Conservation (phyloP, 2,329 filamentous ascomycete species). For the Penicillium corylophilum region DNA sequence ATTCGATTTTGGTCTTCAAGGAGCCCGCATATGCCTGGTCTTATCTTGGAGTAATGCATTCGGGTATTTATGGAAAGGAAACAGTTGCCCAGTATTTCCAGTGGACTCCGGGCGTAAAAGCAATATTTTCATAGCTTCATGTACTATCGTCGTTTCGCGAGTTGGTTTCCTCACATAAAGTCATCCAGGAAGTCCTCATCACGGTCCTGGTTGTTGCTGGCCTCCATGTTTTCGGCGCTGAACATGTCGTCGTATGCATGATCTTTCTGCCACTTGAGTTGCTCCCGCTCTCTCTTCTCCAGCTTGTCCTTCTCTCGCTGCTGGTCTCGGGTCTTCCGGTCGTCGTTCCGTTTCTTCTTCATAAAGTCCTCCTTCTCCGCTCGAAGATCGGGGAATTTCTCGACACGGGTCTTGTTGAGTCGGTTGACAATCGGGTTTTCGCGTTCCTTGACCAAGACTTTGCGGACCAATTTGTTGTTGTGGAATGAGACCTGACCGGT, state of each 20-base stretch:
- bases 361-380: slow-evolving; percentile 77
- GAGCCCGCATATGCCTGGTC: neutral
- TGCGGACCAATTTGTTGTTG: slow-evolving; percentile 77
- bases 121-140: slow-evolving; percentile 11
- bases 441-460: slow-evolving; percentile 72
- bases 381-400: slow-evolving; percentile 79
- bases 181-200: slow-evolving; percentile 75
- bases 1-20: neutral
- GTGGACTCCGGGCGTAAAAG: neutral
- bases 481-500: slow-evolving; percentile 94
- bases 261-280: slow-evolving; percentile 93
- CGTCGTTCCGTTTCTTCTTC: slow-evolving; percentile 68
- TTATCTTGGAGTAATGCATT: neutral
- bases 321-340: slow-evolving; percentile 49
- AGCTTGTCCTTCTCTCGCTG: slow-evolving; percentile 42
- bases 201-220: slow-evolving; percentile 81
- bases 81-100: neutral
- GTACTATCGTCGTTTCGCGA: slow-evolving; percentile 1
- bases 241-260: slow-evolving; percentile 96
- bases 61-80: neutral
- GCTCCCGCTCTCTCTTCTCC: slow-evolving; percentile 70
- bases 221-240: slow-evolving; percentile 74
- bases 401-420: slow-evolving; percentile 94
- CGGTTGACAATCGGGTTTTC: slow-evolving; percentile 93
- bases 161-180: slow-evolving; percentile 68